Conservation (phyloP, 228 moss, liverwort and hornwort genomes). For the Sphagnum fallax region DNA sequence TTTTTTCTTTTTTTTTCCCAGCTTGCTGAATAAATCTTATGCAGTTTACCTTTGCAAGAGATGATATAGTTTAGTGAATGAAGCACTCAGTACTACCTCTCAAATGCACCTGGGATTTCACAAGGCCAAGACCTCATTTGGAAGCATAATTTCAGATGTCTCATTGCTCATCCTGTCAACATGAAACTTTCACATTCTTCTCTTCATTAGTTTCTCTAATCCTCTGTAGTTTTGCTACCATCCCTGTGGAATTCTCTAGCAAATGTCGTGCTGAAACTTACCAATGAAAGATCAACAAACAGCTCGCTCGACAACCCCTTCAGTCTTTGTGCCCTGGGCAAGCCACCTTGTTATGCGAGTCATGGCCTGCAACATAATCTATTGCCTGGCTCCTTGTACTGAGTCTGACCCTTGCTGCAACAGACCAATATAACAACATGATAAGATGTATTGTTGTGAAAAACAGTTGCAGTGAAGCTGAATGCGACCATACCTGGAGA, state of each 20-base stretch:
- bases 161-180: background rate
- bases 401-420: conserved; percentile 63
- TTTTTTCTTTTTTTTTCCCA: no score
- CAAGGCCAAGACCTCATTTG: background rate
- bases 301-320: conserved; percentile 76
- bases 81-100: no score
- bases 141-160: background rate
- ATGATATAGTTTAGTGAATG: no score
- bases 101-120: no score
- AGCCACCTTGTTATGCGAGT: conserved; percentile 69
- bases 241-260: no score
- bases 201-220: background rate
- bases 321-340: conserved; percentile 52
- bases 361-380: conserved; percentile 72
- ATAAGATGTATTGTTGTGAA: no score
- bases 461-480: no score
- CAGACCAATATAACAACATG: no score
- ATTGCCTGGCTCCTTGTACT: conserved; percentile 67
- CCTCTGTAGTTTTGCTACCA: background rate
- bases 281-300: conserved; percentile 76
- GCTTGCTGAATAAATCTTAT: no score
- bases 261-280: conserved; percentile 9
- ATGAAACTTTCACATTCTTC: background rate
- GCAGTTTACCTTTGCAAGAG: no score
- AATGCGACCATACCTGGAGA: no score